Evolutionary conservation across 164 flowering plant genomes (phyloP).

Genomic region (Macadamia integrifolia): DNA sequence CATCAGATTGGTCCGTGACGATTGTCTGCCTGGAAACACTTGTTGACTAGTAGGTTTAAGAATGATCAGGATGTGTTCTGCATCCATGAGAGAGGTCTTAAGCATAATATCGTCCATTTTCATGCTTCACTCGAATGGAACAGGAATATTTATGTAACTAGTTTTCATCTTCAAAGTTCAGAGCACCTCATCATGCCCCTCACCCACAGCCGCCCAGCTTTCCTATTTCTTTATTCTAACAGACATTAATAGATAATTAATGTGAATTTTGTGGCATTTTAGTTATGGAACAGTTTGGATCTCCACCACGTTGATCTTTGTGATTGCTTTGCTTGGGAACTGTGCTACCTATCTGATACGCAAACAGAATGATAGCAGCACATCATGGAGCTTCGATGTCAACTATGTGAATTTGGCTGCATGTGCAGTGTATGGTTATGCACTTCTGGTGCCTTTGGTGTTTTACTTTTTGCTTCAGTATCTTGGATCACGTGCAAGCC

Average conservation of each 20-base stretch:
- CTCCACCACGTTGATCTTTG: constrained; percentile 78
- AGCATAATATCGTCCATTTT: too few relatives aligned
- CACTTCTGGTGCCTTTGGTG: constrained; percentile 71
- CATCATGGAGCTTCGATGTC: constrained; percentile 84
- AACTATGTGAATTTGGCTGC: constrained; percentile 72
- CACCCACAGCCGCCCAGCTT: too few relatives aligned
- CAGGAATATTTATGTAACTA: not conserved
- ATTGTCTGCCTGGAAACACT: too few relatives aligned
- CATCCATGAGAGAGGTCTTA: too few relatives aligned
- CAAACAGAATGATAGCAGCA: constrained; percentile 35
- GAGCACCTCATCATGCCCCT: not conserved
- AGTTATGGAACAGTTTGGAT: constrained; percentile 96
- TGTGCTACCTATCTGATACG: constrained; percentile 78
- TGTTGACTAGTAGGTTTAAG: not conserved
- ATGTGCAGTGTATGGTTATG: constrained; percentile 61
- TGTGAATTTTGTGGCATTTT: constrained; percentile 11
- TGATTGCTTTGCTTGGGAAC: constrained; percentile 89
- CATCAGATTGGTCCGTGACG: too few relatives aligned
- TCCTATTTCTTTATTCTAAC: too few relatives aligned
- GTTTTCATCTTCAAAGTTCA: not conserved
- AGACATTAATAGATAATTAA: constrained; percentile 3
- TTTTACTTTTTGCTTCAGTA: constrained; percentile 86
- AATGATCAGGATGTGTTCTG: too few relatives aligned
- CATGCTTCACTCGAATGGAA: too few relatives aligned
- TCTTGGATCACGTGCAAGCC: constrained; percentile 65